phyloP scores from a whole-genome alignment of 441 rosid genomes.

The Bruguiera hainesii region DNA sequence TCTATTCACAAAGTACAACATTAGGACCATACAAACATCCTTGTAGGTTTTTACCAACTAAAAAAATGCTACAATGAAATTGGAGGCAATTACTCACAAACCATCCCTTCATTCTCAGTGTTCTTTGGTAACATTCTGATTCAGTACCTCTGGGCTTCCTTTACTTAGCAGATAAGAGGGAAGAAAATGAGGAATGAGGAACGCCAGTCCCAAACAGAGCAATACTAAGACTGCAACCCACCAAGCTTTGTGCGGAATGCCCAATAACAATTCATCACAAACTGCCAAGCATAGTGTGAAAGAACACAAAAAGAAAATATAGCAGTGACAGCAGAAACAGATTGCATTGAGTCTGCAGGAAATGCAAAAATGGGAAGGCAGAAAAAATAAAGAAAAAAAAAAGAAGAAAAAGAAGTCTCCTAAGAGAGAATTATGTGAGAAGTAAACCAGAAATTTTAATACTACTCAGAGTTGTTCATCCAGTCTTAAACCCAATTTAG shows the following conservation, averaged over 20 bases:
- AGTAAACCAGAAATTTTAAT: not conserved
- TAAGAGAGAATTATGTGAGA: not conserved
- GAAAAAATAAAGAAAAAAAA: not conserved
- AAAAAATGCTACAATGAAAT: not conserved
- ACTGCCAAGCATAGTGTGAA: slow-evolving; percentile 38
- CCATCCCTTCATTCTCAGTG: slow-evolving; percentile 22
- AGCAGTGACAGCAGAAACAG: not conserved
- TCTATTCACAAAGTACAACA: too few species aligned
- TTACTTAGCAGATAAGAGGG: slow-evolving; percentile 40
- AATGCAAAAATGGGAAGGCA: not conserved
- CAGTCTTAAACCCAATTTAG: not conserved
- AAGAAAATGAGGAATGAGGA: slow-evolving; percentile 57
- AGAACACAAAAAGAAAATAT: not conserved
- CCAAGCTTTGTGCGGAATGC: slow-evolving; percentile 74
- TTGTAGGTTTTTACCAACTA: not conserved
- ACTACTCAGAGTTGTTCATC: not conserved
- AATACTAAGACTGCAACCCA: slow-evolving; percentile 58
- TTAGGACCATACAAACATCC: too few species aligned
- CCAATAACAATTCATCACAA: slow-evolving; percentile 75
- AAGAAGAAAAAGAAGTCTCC: not conserved
- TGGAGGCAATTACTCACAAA: not conserved
- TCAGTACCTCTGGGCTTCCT: slow-evolving; percentile 10
- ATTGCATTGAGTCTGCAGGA: not conserved
- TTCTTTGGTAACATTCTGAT: slow-evolving; percentile 33
- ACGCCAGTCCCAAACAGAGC: slow-evolving; percentile 57